Base-by-base conservation (phyloP, 345 rosid species). In the Trapa incisa region DNA sequence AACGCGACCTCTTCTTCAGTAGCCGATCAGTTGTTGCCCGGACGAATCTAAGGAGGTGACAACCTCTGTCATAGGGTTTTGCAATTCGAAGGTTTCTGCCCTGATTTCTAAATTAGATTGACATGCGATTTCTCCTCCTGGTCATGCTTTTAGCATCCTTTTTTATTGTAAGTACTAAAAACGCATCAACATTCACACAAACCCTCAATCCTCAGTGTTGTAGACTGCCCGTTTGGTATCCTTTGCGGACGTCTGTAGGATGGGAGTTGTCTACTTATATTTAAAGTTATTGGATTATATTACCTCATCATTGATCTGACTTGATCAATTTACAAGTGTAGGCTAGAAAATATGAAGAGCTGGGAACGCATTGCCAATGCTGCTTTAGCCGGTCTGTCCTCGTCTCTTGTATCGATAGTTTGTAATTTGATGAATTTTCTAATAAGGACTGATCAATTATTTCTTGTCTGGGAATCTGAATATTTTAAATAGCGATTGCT, bases 321-420 rank as follows among this genome's bases (percentile, higher is more conserved):
- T 57, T 57, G 35, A 33, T 57, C 61, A 29, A n/a, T 57, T 64
- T 65, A 2, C 35, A 47, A 65, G 50, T 22, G 33, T n/a, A 41
- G 50, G 15, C 16, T 4, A 7, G 22, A 57, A 52, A 65, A 54
- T 41, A 90, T 90, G 96, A 93, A 87, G 87, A 89, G 81, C 73
- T 64, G 79, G 66, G 98, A 92, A 76, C 87, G 85, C 71, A 52
- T 89, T 16, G 91, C 98, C 2, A 89, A 87, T 78, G 65, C 83
- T 48, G 92, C 89, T 52, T 86, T 92, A 70, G 96, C 86, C 87
- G 98, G 98, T 92, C 74, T 64, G 45, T 69, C 22, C 39, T 42
- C 66, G 15, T 32, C 54, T 37, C 41, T 43, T 47, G 32, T 58
- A 29, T 58, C 37, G 33, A 5, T 58, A 0, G 6, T 10, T 13